Percentiles rank a stretch among this genome's conserved stretches.
phyloP scores from a whole-genome alignment of 2,329 filamentous ascomycete genomes.

The Mycosphaerella arachidis region DNA sequence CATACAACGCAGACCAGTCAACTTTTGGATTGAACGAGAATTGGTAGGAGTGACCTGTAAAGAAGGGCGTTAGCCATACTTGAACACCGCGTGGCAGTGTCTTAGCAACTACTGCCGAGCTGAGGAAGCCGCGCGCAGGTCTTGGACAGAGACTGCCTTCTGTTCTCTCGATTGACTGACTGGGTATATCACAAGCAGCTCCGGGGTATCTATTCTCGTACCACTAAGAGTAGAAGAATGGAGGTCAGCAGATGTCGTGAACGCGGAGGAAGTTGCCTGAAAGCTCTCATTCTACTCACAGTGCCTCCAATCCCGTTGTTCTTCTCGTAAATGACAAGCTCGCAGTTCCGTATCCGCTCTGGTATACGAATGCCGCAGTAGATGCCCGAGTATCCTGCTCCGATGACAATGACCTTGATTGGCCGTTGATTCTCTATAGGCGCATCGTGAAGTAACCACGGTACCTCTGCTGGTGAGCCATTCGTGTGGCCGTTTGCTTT shows the following conservation, averaged over 20 bases:
- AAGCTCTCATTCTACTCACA: background rate
- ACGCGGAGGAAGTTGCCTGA: too few species aligned
- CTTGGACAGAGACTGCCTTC: too few species aligned
- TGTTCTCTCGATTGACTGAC: conserved; percentile 8
- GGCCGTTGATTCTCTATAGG: conserved; percentile 42
- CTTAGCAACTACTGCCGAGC: too few species aligned
- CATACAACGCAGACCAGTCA: conserved; percentile 40
- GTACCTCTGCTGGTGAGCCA: background rate
- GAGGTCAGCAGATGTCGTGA: too few species aligned
- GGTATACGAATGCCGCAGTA: conserved; percentile 44
- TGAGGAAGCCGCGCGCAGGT: too few species aligned
- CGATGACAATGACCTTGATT: conserved; percentile 43
- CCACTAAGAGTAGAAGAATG: conserved; percentile 18
- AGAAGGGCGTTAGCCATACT: too few species aligned
- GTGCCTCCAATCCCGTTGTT: conserved; percentile 37
- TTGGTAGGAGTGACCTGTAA: conserved; percentile 35
- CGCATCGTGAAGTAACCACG: conserved; percentile 34
- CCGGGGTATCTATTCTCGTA: conserved; percentile 42
- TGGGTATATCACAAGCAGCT: conserved; percentile 42
- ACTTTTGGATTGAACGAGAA: conserved; percentile 42
- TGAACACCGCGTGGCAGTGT: too few species aligned
- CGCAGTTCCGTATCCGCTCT: conserved; percentile 37
- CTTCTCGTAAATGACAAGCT: conserved; percentile 42
- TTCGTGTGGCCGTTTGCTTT: conserved; percentile 9
- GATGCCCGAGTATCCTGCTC: conserved; percentile 43